These are phyloP conservation scores for Debaryomyces singareniensis DNA, from an alignment of 1,139 yeast species.

Conservation along the genomic window DNA sequence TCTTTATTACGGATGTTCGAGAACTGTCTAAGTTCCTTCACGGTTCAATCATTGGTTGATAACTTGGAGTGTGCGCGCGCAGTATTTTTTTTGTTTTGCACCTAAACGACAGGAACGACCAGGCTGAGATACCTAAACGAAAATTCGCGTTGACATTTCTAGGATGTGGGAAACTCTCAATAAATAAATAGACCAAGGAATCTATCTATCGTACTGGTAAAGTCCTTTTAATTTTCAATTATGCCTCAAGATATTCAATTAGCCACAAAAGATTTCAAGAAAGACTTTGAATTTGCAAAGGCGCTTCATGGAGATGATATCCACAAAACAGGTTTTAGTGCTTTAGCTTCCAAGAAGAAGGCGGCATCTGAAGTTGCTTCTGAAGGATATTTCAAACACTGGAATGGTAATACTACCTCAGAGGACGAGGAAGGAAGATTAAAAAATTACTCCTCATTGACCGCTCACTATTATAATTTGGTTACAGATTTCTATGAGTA, in stretches of 20 bases:
- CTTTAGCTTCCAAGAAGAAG: slow-evolving; percentile 68
- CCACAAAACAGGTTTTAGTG: slow-evolving; percentile 64
- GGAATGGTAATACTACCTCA: slow-evolving; percentile 86
- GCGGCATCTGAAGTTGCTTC: slow-evolving; percentile 80
- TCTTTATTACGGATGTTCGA: too few relatives aligned
- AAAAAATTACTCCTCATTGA: slow-evolving; percentile 79
- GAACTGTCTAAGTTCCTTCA: too few relatives aligned
- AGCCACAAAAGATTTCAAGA: slow-evolving; percentile 34
- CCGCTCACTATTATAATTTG: slow-evolving; percentile 93
- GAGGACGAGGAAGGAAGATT: slow-evolving; percentile 71
- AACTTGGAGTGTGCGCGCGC: too few relatives aligned
- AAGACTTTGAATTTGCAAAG: slow-evolving; percentile 64
- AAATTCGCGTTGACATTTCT: too few relatives aligned
- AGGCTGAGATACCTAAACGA: too few relatives aligned
- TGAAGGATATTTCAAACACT: slow-evolving; percentile 89
- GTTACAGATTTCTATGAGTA: slow-evolving; percentile 97
- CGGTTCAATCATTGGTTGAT: too few relatives aligned
- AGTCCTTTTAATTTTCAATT: not conserved
- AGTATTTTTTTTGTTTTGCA: too few relatives aligned
- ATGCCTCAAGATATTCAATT: slow-evolving; percentile 5
- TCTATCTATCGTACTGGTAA: too few relatives aligned
- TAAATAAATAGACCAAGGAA: too few relatives aligned
- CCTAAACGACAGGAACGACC: too few relatives aligned
- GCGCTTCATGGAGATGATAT: slow-evolving; percentile 81
- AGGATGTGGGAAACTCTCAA: too few relatives aligned